A percentile compares a stretch with the other conserved stretches of the same genome.
Evolutionary conservation across 306 rosid species (phyloP).

Genomic region (Cajanus cajan): DNA sequence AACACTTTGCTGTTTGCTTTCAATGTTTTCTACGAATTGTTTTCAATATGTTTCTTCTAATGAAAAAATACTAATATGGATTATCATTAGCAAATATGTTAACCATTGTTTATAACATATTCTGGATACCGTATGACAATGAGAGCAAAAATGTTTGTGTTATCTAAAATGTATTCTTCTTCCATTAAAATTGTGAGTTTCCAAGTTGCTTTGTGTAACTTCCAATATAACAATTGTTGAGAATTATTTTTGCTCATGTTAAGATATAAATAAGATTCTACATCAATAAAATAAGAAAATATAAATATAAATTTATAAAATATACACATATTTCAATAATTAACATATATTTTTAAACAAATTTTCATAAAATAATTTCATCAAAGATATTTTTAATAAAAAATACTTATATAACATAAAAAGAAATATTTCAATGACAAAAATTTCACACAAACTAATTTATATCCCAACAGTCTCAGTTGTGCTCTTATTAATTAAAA

Average conservation of each 20-base stretch:
- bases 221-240: not conserved
- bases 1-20: not conserved
- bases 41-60: not conserved
- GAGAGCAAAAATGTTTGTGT: not conserved
- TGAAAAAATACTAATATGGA: not conserved
- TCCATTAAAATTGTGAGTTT: slow-evolving; percentile 16
- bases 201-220: slow-evolving; percentile 24
- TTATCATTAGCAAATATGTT: not conserved
- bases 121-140: not conserved
- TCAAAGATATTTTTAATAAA: too few relatives aligned
- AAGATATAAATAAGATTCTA: too few relatives aligned
- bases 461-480: too few relatives aligned
- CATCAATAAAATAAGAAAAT: too few relatives aligned
- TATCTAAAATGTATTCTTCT: slow-evolving; percentile 10
- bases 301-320: too few relatives aligned
- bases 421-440: too few relatives aligned
- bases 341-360: too few relatives aligned
- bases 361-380: too few relatives aligned
- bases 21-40: not conserved
- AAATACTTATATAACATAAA: too few relatives aligned
- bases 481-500: too few relatives aligned
- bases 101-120: not conserved
- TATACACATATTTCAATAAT: too few relatives aligned
- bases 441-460: too few relatives aligned
- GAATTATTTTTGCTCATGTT: slow-evolving; percentile 24